Base-by-base conservation (phyloP, 805 yeast genomes). In the Yarrowia keelungensis region DNA sequence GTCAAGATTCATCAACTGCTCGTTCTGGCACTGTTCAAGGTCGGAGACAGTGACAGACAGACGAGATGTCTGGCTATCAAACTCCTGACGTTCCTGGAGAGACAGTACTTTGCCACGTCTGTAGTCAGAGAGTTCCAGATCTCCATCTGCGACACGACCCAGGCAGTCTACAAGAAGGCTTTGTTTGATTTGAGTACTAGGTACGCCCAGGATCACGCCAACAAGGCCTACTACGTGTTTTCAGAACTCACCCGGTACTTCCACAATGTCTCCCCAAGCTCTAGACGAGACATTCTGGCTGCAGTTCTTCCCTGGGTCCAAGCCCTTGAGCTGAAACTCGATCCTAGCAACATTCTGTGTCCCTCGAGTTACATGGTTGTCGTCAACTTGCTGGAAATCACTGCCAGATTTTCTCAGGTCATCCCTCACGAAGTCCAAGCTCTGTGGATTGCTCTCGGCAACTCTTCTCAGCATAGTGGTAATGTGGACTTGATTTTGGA, bases 251-350 rank as follows among this genome's bases (percentile, higher is more conserved):
- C 95, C 4, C 81, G 85, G 83, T 83, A 86, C 73, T 87, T 90
- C 78, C 86, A 87, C 74, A 83, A 84, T 54, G 89, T 89, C 65
- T 80, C 83, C 47, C 81, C 81, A 65, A 83, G 84, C 32, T 84
- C 90, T 0, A 83, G 95, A 74, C 85, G 91, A 69, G 97, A 93
- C 76, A 83, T 94, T 12, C 79, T 94, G 69, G 87, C 95, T 0
- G 88, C 93, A 32, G 77, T 95, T 64, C 80, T 91, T 10, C 98
- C 99, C 0, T 95, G 98, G 98, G 86, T 93, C n/a, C 95, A 90
- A 74, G 86, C 88, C 2, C 87, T 93, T 53, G 90, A 89, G 54
- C 80, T 94, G 68, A 84, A 84, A 49, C 73, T 78, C 7, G 82
- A 82, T 9, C 72, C 79, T n/a, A 84, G 81, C 41, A 68, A 70